A percentile compares a stretch with the other conserved stretches of the same genome.
Evolutionary conservation across 108 stramenopile species (phyloP).

Genomic region (Skeletonema menzelii): DNA sequence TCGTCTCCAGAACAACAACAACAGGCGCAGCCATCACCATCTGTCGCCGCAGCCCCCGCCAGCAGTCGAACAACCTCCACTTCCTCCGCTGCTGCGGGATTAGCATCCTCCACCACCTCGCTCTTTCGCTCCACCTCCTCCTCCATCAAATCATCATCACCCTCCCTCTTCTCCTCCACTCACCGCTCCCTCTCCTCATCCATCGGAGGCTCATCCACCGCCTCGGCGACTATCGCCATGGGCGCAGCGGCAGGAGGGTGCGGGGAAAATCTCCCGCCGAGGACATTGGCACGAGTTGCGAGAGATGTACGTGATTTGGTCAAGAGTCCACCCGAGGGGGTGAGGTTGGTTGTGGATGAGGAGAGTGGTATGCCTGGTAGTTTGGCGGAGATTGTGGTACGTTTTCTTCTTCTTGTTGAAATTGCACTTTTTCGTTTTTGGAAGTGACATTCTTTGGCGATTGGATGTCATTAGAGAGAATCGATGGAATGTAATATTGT

Average conservation of each 20-base stretch:
- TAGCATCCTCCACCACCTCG: background rate
- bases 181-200: background rate
- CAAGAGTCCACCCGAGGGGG: slow-evolving; percentile 84
- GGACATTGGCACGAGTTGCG: slow-evolving; percentile 82
- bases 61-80: background rate
- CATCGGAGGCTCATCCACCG: background rate
- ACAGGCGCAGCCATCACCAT: background rate
- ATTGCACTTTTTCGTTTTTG: background rate
- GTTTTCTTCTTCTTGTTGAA: slow-evolving; percentile 29
- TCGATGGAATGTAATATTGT: background rate
- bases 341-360: slow-evolving; percentile 71
- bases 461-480: no score
- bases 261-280: slow-evolving; percentile 88
- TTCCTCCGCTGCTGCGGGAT: background rate
- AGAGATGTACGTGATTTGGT: slow-evolving; percentile 89
- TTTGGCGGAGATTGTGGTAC: slow-evolving; percentile 78
- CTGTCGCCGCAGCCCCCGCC: background rate
- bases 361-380: slow-evolving; percentile 75
- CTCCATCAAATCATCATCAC: background rate
- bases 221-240: background rate
- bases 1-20: background rate
- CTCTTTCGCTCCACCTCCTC: background rate
- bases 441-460: background rate
- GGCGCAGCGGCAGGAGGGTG: background rate
- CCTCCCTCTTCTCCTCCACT: background rate